Conservation (phyloP, 2,329 filamentous ascomycete species). For the Fusarium virguliforme region DNA sequence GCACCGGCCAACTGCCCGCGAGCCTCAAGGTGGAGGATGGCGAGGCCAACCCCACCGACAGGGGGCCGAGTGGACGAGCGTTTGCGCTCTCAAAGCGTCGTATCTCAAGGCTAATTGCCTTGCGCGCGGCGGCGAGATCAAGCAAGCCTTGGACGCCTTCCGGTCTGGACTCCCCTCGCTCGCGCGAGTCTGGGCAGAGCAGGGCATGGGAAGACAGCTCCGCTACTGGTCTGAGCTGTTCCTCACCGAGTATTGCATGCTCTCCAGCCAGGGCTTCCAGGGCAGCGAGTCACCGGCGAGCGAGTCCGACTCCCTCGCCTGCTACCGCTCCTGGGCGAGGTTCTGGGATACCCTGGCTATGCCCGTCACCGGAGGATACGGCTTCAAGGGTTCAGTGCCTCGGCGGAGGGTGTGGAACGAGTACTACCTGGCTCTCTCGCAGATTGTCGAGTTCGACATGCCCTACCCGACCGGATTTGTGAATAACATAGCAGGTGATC, state of each 20-base stretch:
- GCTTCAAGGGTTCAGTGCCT: conserved; percentile 72
- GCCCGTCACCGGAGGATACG: conserved; percentile 68
- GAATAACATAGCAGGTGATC: conserved; percentile 61
- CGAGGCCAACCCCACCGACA: conserved; percentile 67
- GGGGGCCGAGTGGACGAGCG: conserved; percentile 82
- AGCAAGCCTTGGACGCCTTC: conserved; percentile 77
- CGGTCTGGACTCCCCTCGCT: conserved; percentile 77
- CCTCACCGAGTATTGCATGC: conserved; percentile 81
- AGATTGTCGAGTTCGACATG: conserved; percentile 78
- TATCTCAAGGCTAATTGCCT: conserved; percentile 82
- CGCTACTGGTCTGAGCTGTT: conserved; percentile 85
- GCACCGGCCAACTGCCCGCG: conserved; percentile 71
- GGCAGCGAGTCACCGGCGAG: conserved; percentile 66
- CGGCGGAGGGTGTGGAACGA: conserved; percentile 84
- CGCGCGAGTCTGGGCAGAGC: conserved; percentile 65
- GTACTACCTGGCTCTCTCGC: conserved; percentile 86
- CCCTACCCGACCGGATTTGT: conserved; percentile 70
- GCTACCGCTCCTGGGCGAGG: conserved; percentile 77
- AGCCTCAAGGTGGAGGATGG: conserved; percentile 72
- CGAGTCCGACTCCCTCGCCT: conserved; percentile 69
- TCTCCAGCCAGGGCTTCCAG: conserved; percentile 74
- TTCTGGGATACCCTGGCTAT: conserved; percentile 74
- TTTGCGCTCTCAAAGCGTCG: conserved; percentile 84
- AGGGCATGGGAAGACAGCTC: conserved; percentile 74
- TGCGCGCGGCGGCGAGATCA: conserved; percentile 64